Conservation (phyloP, 208 protist species). For the Trypanosoma theileri region DNA sequence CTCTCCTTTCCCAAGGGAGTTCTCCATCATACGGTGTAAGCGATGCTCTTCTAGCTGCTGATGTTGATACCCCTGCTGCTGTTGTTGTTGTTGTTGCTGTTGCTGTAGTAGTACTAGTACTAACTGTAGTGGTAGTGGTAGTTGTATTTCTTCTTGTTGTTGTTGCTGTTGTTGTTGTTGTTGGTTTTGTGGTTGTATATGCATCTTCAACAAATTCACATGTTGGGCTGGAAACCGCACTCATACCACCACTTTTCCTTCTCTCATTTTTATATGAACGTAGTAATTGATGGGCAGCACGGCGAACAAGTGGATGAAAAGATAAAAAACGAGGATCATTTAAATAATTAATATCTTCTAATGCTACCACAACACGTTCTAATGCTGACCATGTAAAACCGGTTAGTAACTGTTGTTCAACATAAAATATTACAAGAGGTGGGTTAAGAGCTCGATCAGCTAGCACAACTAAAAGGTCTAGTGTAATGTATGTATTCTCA, state of each 20-base stretch:
- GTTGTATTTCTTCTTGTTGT: neutral
- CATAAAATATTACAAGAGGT: slow-evolving; percentile 49
- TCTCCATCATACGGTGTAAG: too few relatives aligned
- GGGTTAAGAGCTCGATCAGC: slow-evolving; percentile 59
- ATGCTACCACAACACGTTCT: slow-evolving; percentile 29
- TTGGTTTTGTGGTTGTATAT: too few relatives aligned
- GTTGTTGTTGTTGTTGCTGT: too few relatives aligned
- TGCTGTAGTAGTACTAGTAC: too few relatives aligned
- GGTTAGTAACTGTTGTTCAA: slow-evolving; percentile 35
- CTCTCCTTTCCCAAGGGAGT: slow-evolving; percentile 4
- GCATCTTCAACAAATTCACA: too few relatives aligned
- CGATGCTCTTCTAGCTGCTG: too few relatives aligned
- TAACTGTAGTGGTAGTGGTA: neutral
- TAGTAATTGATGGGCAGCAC: slow-evolving; percentile 20
- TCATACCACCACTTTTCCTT: neutral
- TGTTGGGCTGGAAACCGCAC: neutral
- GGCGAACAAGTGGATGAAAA: slow-evolving; percentile 35
- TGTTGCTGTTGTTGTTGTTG: too few relatives aligned
- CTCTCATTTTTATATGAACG: slow-evolving; percentile 6
- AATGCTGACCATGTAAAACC: slow-evolving; percentile 41
- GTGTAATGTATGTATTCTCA: slow-evolving; percentile 48
- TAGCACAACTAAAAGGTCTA: slow-evolving; percentile 39
- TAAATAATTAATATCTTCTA: slow-evolving; percentile 40
- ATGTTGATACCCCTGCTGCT: too few relatives aligned
- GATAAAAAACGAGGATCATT: slow-evolving; percentile 34